Base-by-base conservation (phyloP, 2,329 filamentous ascomycete species). In the Calonectria ilicicola region DNA sequence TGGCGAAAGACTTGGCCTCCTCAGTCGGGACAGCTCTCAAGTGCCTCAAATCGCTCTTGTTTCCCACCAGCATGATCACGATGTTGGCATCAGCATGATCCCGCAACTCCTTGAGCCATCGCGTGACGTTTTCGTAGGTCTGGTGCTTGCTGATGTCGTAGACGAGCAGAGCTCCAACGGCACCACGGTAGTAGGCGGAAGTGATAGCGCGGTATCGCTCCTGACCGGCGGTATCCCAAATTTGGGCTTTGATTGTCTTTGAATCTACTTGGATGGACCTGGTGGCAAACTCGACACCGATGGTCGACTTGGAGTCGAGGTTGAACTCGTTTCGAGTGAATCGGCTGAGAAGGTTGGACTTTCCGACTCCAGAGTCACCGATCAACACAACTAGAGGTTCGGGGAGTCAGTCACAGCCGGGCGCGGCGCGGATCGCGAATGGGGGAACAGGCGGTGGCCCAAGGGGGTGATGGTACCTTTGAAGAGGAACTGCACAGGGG, bases 301-400 rank as follows among this genome's bases (percentile, higher is more conserved):
- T 99, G 81, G 97, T 99, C 76, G 97, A 98, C 92, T 99, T 98
- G 86, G 96, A 98, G 88, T 99, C 97, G 79, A 98, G 91, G 88
- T 98, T 98, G 93, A 99, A 99, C 88, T 99, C 97, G 87, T 99
- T 98, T 85, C 97, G 95, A 81, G 97, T 98, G 92, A 99, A 99
- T 87, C 97, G 94, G 88, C 96, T 98, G 88, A 99, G 91, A 81
- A 99, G 95, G 89, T 99, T 99, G 89, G 97, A 99, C 91, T 99
- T 99, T 89, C 97, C 97, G 87, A 99, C 97, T 82, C 97, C 97
- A 80, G 96, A 98, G 89, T 99, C 97, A 92, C 97, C 97, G 85
- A 99, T 99, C 86, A 99, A 90, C 85, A 99, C 97, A 84, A 98
- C 96, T 98, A 83, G 76, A 76, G 73, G 72, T 71, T 75, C 65